These are phyloP conservation scores for Hymenoscyphus scutula DNA, from an alignment of 2,329 filamentous ascomycete genomes.

Conservation along the genomic window DNA sequence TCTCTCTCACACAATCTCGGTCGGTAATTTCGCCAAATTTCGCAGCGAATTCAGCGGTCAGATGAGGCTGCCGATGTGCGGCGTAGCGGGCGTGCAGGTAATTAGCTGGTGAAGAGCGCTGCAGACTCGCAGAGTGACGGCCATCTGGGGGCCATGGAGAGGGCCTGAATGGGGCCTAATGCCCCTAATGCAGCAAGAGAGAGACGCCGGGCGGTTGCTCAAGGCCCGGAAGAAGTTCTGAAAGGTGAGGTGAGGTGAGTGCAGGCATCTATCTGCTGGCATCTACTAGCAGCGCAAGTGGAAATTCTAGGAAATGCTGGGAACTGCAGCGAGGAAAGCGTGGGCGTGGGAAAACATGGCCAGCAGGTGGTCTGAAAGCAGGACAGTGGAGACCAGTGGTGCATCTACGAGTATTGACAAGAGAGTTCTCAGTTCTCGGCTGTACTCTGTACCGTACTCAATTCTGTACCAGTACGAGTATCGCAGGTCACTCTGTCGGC, in stretches of 20 bases:
- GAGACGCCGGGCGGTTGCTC: neutral
- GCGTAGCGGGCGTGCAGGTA: neutral
- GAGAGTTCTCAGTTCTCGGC: neutral
- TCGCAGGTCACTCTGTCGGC: neutral
- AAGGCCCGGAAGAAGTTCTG: neutral
- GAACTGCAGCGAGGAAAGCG: neutral
- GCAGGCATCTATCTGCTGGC: neutral
- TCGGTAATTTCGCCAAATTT: conserved; percentile 3
- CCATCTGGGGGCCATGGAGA: neutral
- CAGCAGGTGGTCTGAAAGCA: conserved; percentile 2
- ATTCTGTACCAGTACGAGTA: no score
- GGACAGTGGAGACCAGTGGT: neutral
- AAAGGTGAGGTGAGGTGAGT: no score
- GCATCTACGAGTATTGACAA: no score
- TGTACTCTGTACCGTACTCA: no score
- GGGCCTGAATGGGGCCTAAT: conserved; percentile 2
- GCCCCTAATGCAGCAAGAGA: conserved; percentile 3
- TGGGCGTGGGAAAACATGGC: conserved; percentile 1
- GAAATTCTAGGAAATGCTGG: neutral
- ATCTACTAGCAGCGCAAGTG: neutral
- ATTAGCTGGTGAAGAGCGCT: conserved; percentile 2
- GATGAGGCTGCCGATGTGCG: neutral
- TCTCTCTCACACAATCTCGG: neutral
- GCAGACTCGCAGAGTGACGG: neutral
- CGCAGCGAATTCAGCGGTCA: neutral